phyloP scores from a whole-genome alignment of 495 filamentous ascomycete genomes.

The Jackrogersella multiformis region DNA sequence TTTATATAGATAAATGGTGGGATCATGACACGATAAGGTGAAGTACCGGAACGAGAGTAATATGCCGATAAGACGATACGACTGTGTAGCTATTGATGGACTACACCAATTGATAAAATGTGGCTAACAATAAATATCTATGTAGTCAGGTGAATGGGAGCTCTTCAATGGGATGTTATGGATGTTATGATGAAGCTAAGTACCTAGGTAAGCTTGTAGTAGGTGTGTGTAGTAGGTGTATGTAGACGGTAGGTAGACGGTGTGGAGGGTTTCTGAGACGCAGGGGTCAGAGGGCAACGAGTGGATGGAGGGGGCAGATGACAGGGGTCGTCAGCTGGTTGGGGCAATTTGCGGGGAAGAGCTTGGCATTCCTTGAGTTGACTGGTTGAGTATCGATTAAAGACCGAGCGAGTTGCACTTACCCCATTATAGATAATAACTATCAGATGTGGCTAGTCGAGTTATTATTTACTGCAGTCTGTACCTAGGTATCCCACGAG shows the following conservation, averaged over 20 bases:
- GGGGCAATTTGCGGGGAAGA: constrained; percentile 29
- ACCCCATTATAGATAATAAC: constrained; percentile 21
- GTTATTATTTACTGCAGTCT: too few species aligned
- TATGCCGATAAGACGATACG: constrained; percentile 10
- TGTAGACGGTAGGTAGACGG: too few species aligned
- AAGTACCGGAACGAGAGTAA: constrained; percentile 6
- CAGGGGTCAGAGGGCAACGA: constrained; percentile 12
- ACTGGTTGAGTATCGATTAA: constrained; percentile 11
- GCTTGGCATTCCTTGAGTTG: constrained; percentile 30
- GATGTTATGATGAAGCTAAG: neutral
- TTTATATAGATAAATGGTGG: constrained; percentile 17
- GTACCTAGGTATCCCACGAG: too few species aligned
- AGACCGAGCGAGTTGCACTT: constrained; percentile 12
- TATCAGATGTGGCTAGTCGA: too few species aligned
- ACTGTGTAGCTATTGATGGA: constrained; percentile 7
- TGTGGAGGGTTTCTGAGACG: constrained; percentile 41
- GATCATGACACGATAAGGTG: constrained; percentile 9
- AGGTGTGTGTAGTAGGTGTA: too few species aligned
- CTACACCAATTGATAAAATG: constrained; percentile 19
- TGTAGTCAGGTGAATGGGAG: neutral
- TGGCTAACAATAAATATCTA: constrained; percentile 5
- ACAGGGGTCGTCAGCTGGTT: constrained; percentile 28
- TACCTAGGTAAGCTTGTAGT: constrained; percentile 10
- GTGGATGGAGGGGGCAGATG: constrained; percentile 18
- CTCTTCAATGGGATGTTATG: neutral